Base-by-base conservation (phyloP, 495 filamentous ascomycete species). In the Poronia punctata region DNA sequence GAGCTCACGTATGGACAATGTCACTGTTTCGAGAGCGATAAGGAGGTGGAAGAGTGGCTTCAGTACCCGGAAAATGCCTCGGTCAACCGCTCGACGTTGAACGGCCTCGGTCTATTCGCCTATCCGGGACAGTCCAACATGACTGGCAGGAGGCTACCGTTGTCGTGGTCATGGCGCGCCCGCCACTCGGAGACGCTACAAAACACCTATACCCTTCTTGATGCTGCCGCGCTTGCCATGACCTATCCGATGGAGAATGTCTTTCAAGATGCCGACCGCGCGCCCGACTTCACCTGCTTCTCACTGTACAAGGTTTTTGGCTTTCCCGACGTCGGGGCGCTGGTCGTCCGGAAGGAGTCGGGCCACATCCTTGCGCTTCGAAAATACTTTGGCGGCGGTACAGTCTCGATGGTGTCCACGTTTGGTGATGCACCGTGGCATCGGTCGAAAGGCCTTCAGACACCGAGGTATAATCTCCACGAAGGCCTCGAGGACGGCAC, bases 301-400 rank as follows among this genome's bases (percentile, higher is more conserved):
- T 84, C 79, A 7, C 78, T 88, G 53, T 88, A 88, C 60, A 90
- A 90, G 60, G 83, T 88, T 37, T 88, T 88, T 53, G 84, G 84
- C 10, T 84, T 85, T 41, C 84, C 84, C 0, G 79, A 88, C 40
- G 67, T 90, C 11, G 85, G 84, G 1, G 84, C 74, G 4, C 57
- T 89, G 16, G 71, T 87, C 25, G 71, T 88, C 9, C 73, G 82
- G 18, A 79, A 71, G 48, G 64, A 68, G 14, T 77, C 80, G 15
- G 78, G 74, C 1, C 68, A 77, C 30, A 71, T 84, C 25, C 68
- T 89, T 7, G 61, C 67, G 34, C 65, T 76, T 35, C 69, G 82
- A 20, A 75, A 68, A 36, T 88, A 83, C 53, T 90, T 90, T 53
- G 84, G 84, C 21, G 84, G 84, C 7, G 84, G 85, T 5, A 87